Evolutionary conservation across 2,329 filamentous ascomycete genomes (phyloP), one percentile per base, ranked within the genome.

Genomic region (Aspergillus sp.): DNA sequence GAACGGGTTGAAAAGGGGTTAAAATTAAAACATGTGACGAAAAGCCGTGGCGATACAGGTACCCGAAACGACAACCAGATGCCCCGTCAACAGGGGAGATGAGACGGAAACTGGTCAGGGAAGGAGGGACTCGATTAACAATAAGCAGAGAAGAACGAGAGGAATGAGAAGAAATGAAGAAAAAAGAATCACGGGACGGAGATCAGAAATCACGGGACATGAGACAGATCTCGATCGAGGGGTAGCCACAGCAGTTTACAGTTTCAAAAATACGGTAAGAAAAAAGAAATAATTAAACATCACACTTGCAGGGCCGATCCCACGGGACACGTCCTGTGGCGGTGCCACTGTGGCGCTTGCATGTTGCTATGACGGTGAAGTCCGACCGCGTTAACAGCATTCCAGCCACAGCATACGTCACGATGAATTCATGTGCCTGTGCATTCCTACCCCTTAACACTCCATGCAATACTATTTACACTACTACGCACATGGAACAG

Each of bases 231-330:
- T 43, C 13, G 48, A 42, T 25, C 37, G 15, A 42, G 15, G 37
- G 30, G 43, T 32, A 41, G 20, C 27, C 20, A n/a, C 42, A 46
- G 12, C 45, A 46, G 37, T 43, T 27, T 12, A 30, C 25, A 45
- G 20, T 38, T 45, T 48, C 7, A 17, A 39, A 39, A 12, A 22
- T 39, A 39, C 17, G 17, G 17, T 39, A 39, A 19, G 19, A 10
- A 19, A 39, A 25, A 17, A 30, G 10, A 43, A 42, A 35, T 5
- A 25, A 25, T 9, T 42, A 35, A 39, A 44, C 17, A 41, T 38
- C 13, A 37, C 3, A 37, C 33, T 7, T n/a, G 33, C n/a, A 37
- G 33, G 7, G 37, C 37, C 37, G 37, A 39, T 22, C 37, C 37
- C 37, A 19, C 37, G 37, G 37, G 7, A 19, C 37, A 37, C 33